Percentiles rank a stretch among this genome's conserved stretches.
These are phyloP conservation scores for Psidium guajava DNA, from an alignment of 345 rosid species.

Conservation along the genomic window DNA sequence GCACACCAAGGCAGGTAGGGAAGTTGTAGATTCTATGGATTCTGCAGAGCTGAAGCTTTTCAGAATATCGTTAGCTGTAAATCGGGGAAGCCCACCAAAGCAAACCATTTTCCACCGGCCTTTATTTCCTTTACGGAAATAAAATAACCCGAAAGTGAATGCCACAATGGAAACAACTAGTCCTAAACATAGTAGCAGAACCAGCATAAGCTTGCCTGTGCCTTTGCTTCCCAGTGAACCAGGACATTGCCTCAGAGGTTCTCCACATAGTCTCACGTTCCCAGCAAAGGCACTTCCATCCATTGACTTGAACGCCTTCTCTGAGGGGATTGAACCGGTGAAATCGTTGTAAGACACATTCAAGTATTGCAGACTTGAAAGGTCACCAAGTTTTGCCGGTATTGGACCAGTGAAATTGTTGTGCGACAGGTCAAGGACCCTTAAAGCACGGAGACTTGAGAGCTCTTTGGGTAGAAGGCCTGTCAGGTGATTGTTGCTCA, in stretches of 20 bases:
- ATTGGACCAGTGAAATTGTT: conserved; percentile 60
- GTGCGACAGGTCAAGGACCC: conserved; percentile 49
- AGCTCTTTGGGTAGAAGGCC: conserved; percentile 52
- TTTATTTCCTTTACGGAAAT: conserved; percentile 35
- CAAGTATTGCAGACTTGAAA: conserved; percentile 30
- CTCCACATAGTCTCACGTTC: conserved; percentile 67
- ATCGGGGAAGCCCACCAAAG: conserved; percentile 62
- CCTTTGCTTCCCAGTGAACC: conserved; percentile 40
- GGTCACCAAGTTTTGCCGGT: conserved; percentile 35
- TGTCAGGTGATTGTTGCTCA: conserved; percentile 39
- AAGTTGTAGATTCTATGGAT: conserved; percentile 21
- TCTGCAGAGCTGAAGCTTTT: conserved; percentile 39
- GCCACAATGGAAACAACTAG: conserved; percentile 26
- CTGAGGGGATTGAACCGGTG: conserved; percentile 55
- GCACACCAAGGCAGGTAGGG: conserved; percentile 33
- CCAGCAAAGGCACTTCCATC: conserved; percentile 53
- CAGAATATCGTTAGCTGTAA: conserved; percentile 66
- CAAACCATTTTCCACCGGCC: conserved; percentile 76
- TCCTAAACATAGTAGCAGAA: conserved; percentile 42
- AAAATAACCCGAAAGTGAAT: conserved; percentile 36
- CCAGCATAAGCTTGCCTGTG: conserved; percentile 39
- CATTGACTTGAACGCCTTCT: conserved; percentile 43
- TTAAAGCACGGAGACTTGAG: conserved; percentile 38
- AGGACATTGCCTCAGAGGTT: conserved; percentile 53
- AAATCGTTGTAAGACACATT: conserved; percentile 60